Conservation (phyloP, 176 grass and related monocot genomes). For the Lolium perenne region DNA sequence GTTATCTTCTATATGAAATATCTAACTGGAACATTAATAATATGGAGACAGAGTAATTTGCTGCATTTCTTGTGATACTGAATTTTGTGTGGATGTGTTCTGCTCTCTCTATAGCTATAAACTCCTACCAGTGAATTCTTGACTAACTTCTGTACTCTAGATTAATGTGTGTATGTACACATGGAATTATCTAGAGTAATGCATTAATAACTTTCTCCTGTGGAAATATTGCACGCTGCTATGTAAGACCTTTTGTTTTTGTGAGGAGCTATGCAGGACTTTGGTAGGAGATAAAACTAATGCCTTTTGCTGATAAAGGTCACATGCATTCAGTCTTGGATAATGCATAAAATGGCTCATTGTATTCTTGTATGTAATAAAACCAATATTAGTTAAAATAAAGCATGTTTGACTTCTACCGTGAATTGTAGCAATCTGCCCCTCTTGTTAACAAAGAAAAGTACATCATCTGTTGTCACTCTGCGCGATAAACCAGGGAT, state of each 20-base stretch:
- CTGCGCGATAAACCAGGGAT: constrained; percentile 57
- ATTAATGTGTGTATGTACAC: not conserved
- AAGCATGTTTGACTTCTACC: constrained; percentile 54
- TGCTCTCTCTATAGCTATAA: constrained; percentile 17
- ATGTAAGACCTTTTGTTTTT: not conserved
- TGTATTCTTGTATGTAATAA: constrained; percentile 27
- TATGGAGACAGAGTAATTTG: not conserved
- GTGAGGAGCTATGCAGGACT: not conserved
- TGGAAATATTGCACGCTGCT: not conserved
- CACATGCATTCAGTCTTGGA: constrained; percentile 10
- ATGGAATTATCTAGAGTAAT: constrained; percentile 13
- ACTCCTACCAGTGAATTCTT: not conserved
- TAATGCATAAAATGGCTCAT: not conserved
- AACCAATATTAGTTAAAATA: constrained; percentile 24
- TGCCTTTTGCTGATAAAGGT: not conserved
- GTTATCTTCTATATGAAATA: constrained; percentile 14
- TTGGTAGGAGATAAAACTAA: not conserved
- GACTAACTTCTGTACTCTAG: constrained; percentile 5
- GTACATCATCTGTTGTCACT: constrained; percentile 66
- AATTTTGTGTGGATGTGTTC: not conserved
- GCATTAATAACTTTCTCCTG: not conserved
- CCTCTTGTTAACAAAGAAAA: constrained; percentile 93
- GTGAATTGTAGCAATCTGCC: constrained; percentile 84
- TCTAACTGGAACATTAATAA: not conserved
- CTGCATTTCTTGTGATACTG: constrained; percentile 11